These are phyloP conservation scores for Fraxinus latifolia DNA, from an alignment of 305 asterid genomes.

Conservation along the genomic window DNA sequence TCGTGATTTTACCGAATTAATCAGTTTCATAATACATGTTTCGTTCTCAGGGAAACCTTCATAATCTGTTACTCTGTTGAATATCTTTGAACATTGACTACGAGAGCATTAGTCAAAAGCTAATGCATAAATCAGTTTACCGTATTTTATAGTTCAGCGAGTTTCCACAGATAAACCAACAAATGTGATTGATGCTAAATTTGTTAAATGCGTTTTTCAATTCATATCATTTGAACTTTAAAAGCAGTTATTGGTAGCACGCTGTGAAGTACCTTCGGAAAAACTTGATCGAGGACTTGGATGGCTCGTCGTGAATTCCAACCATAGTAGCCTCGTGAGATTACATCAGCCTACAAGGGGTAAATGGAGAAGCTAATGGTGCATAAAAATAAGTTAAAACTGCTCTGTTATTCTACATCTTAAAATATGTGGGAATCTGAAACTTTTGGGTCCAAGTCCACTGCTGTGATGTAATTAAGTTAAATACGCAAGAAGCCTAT, in stretches of 20 bases:
- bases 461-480: not conserved
- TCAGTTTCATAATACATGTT: not conserved
- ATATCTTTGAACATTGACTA: not conserved
- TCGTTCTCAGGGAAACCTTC: not conserved
- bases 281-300: constrained; percentile 72
- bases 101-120: not conserved
- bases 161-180: not conserved
- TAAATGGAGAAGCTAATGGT: constrained; percentile 6
- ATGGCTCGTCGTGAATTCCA: constrained; percentile 95
- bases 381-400: not conserved
- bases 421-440: constrained; percentile 4
- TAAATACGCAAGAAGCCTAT: not conserved
- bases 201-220: not conserved
- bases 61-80: not conserved
- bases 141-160: not conserved
- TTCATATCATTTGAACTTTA: not conserved
- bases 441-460: not conserved
- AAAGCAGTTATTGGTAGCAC: not conserved
- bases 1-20: not conserved
- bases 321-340: constrained; percentile 79
- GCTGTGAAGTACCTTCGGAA: constrained; percentile 61
- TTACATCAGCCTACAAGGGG: constrained; percentile 65
- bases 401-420: not conserved
- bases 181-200: not conserved
- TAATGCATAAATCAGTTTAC: not conserved